A percentile compares a stretch with the other conserved stretches of the same genome.
Conservation (phyloP, 139 green algal genomes). For the Volvox africanus region DNA sequence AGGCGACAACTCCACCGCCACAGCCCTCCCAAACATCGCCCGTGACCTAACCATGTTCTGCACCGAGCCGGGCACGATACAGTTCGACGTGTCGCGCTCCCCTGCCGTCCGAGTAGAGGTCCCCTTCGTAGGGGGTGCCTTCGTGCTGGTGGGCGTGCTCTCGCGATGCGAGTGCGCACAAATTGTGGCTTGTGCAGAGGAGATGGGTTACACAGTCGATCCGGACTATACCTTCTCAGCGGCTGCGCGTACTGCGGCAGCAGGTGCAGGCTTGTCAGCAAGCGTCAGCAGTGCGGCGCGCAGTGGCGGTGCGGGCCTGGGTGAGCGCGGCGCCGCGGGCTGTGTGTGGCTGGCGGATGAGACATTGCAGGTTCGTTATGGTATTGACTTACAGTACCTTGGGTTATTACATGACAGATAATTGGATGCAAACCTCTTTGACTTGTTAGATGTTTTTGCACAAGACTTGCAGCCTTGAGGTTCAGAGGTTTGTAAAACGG, state of each 20-base stretch:
- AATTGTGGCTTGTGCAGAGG: conserved; percentile 50
- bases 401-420: too few relatives aligned
- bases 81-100: not conserved
- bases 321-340: conserved; percentile 57
- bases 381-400: too few relatives aligned
- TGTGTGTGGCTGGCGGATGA: conserved; percentile 70
- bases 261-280: not conserved
- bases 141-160: conserved; percentile 48
- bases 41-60: conserved; percentile 44
- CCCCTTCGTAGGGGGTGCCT: conserved; percentile 54
- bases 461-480: too few relatives aligned
- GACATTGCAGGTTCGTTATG: conserved; percentile 45
- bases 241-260: conserved; percentile 12
- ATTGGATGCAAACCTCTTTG: too few relatives aligned
- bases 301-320: conserved; percentile 42
- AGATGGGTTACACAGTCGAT: conserved; percentile 48
- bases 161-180: conserved; percentile 43
- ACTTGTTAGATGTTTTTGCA: too few relatives aligned
- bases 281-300: conserved; percentile 20
- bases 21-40: conserved; percentile 6
- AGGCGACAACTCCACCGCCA: not conserved
- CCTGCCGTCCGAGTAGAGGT: conserved; percentile 26
- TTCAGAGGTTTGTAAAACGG: too few relatives aligned
- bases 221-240: conserved; percentile 50
- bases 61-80: conserved; percentile 35